phyloP scores from a whole-genome alignment of 2,329 filamentous ascomycete genomes.

The Aspergillus ochraceus region DNA sequence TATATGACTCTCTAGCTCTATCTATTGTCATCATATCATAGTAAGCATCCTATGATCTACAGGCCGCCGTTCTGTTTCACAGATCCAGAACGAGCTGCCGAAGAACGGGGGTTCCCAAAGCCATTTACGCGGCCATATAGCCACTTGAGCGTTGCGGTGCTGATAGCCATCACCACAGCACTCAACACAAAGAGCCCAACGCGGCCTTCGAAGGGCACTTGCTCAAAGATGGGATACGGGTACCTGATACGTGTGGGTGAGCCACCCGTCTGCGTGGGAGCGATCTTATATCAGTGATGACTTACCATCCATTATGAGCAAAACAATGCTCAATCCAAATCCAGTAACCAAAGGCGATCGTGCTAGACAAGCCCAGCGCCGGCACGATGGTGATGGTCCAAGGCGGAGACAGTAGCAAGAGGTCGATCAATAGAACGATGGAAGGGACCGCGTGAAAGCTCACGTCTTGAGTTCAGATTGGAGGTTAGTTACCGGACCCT shows the following conservation, averaged over 20 bases:
- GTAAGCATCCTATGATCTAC: constrained; percentile 5
- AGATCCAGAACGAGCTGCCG: constrained; percentile 29
- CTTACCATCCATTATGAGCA: constrained; percentile 59
- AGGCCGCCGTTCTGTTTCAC: constrained; percentile 28
- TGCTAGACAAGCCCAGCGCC: constrained; percentile 50
- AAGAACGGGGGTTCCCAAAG: constrained; percentile 22
- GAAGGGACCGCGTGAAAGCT: constrained; percentile 55
- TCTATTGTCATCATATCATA: no score
- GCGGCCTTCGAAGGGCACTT: constrained; percentile 66
- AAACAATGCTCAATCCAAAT: constrained; percentile 65
- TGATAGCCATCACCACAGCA: constrained; percentile 69
- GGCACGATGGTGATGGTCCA: constrained; percentile 58
- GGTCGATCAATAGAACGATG: constrained; percentile 54
- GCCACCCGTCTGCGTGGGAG: not conserved
- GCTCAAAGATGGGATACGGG: constrained; percentile 79
- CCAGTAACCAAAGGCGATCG: constrained; percentile 62
- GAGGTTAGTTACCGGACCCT: not conserved
- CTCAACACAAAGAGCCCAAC: constrained; percentile 68
- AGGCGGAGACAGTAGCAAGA: constrained; percentile 60
- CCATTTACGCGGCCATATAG: constrained; percentile 60
- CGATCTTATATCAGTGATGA: constrained; percentile 6
- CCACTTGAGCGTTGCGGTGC: constrained; percentile 68
- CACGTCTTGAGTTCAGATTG: constrained; percentile 33
- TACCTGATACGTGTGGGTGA: constrained; percentile 56
- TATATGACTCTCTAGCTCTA: not conserved